Base-by-base conservation (phyloP, 2,329 filamentous ascomycete genomes). In the Cylindrodendrum hubeiense region DNA sequence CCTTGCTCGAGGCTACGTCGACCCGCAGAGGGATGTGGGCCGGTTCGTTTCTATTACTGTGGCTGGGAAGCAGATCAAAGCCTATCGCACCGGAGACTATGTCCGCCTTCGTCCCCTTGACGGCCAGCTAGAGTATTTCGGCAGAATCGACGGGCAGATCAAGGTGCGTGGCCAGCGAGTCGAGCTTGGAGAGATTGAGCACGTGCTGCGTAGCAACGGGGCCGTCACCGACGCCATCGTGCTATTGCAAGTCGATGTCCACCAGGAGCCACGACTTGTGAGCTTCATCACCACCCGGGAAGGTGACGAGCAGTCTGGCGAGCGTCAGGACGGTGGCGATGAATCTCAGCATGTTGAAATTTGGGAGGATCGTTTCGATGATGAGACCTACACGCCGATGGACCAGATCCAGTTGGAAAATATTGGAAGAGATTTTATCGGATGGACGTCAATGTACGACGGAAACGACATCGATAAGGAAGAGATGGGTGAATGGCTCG, bases 401-500 rank as follows among this genome's bases (percentile, higher is more conserved):
- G 64, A 68, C 3, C 39, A 53, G 6, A 41, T 71, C 4, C 24
- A 67, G 17, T 15, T 28, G 1, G 28, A 51, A 3, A 58, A 39
- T 6, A 60, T 74, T 10, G 74, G 74, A 2, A 52, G 56, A 1
- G 74, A 75, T 26, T 76, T 75, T 26, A 55, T 66, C 2, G 72
- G 72, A 0, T 75, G 74, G 74, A 73, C 59, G 8, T 75, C 74
- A 0, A 73, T 73, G 68, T 75, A 74, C 26, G 68, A 75, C 44
- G 71, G 72, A 4, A 66, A 9, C 0, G 13, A 64, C 1, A 76
- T 78, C 4, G 69, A 74, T 43, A 70, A 67, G 37, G 56, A 2
- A 1, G 74, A 78, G 26, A 78, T 79, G 77, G 49, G 72, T 2
- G 76, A 76, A 47, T 79, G 76, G 77, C 67, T 79, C 0, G 70